Evolutionary conservation across 768 basidiomycete species (phyloP), one percentile per base, ranked within the genome.

Genomic region (Mycena filopes): DNA sequence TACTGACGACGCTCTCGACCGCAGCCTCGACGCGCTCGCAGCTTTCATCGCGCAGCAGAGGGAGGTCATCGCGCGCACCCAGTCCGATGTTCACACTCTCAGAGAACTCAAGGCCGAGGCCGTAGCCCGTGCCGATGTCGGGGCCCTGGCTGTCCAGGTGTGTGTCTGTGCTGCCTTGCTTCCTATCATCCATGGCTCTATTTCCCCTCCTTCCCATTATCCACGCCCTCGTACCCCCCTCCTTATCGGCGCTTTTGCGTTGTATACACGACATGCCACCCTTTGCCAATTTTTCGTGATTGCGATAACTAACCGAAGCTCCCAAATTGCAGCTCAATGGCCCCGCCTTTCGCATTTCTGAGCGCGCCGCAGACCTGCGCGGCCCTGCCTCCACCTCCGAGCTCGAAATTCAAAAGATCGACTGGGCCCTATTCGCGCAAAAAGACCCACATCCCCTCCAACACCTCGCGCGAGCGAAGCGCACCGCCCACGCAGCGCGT

Each of bases 11-110:
- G 18, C 26, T 46, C 2, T 21, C 15, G 6, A n/a, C n/a, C n/a
- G 8, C 20, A 89, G 88, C 71, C 76, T 87, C 70, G 83, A 89
- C 75, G 89, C 89, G 80, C 89, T 93, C 70, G 84, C 87, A 70
- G 78, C 78, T 50, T 93, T 88, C 76, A 84, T 93, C 66, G 80
- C 84, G 59, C 79, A 84, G 43, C 92, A 93, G 77, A 85, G 78
- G 74, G 73, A 79, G 21, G 69, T 91, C 36, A 84, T 93, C 42
- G 81, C 82, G 51, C 84, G 84, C 33, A 89, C 89, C 29, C 84
- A 86, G 66, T 76, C 82, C 68, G 91, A 93, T 77, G 85, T 93
- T 72, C 83, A 83, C 54, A 78, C 81, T 23, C 81, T 94, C 23
- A 80, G 80, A 49, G 73, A 73, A 42, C 78, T 89, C 33, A 83